phyloP scores from a whole-genome alignment of 2,329 filamentous ascomycete genomes.

The Colletotrichum destructivum region DNA sequence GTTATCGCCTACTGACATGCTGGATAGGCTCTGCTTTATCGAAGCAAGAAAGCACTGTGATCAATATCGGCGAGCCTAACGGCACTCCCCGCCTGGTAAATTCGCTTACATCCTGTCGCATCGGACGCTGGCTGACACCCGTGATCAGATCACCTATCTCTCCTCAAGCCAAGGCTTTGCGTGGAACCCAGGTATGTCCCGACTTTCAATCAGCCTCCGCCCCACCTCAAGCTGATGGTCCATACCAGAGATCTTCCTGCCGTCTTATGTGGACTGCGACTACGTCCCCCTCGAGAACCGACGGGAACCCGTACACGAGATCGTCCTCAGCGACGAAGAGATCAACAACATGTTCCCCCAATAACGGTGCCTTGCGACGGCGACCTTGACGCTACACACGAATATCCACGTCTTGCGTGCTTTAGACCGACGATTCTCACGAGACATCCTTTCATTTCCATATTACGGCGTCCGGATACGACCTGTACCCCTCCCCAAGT shows the following conservation, averaged over 20 bases:
- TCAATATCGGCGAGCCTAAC: conserved; percentile 83
- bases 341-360: conserved; percentile 77
- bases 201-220: not conserved
- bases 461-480: conserved; percentile 41
- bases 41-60: conserved; percentile 83
- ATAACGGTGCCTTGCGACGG: conserved; percentile 53
- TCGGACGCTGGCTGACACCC: conserved; percentile 3
- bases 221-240: conserved; percentile 33
- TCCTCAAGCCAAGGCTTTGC: conserved; percentile 85
- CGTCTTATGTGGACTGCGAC: conserved; percentile 82
- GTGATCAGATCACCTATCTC: conserved; percentile 81
- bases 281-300: conserved; percentile 82
- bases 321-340: conserved; percentile 84
- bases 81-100: conserved; percentile 80
- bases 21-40: conserved; percentile 78
- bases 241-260: conserved; percentile 80
- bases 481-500: conserved; percentile 26
- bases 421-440: conserved; percentile 49
- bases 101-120: conserved; percentile 26
- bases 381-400: conserved; percentile 30
- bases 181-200: conserved; percentile 80
- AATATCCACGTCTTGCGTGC: conserved; percentile 39
- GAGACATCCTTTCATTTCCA: conserved; percentile 38
- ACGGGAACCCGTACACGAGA: conserved; percentile 84
- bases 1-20: conserved; percentile 48